phyloP scores from a whole-genome alignment of 2,329 filamentous ascomycete species.

The Botrytis pseudocinerea region DNA sequence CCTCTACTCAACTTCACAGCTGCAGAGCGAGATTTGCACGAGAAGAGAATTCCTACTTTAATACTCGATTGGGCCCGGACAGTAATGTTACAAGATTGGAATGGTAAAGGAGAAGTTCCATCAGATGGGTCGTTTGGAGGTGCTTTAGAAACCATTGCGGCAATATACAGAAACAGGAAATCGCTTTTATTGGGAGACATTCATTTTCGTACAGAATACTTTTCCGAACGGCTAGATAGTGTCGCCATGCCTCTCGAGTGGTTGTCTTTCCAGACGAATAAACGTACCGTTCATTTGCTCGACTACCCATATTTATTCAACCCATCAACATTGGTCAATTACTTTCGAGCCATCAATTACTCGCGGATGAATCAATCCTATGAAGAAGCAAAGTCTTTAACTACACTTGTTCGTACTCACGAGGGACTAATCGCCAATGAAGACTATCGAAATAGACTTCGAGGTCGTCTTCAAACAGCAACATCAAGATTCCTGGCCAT shows the following conservation, averaged over 20 bases:
- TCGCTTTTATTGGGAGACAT: slow-evolving; percentile 64
- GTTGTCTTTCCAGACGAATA: slow-evolving; percentile 61
- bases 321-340: slow-evolving; percentile 69
- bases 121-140: slow-evolving; percentile 73
- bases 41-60: slow-evolving; percentile 57
- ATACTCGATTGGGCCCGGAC: slow-evolving; percentile 72
- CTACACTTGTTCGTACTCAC: slow-evolving; percentile 55
- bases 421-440: slow-evolving; percentile 56
- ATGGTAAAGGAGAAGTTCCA: slow-evolving; percentile 69
- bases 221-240: slow-evolving; percentile 73
- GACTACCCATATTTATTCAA: slow-evolving; percentile 81
- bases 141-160: slow-evolving; percentile 70
- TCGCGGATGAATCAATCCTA: slow-evolving; percentile 79
- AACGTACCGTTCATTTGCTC: slow-evolving; percentile 70
- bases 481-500: slow-evolving; percentile 72
- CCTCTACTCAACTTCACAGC: slow-evolving; percentile 50
- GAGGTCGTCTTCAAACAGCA: slow-evolving; percentile 64
- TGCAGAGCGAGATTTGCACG: slow-evolving; percentile 55
- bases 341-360: slow-evolving; percentile 88
- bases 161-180: slow-evolving; percentile 66
- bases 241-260: slow-evolving; percentile 74
- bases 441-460: slow-evolving; percentile 61
- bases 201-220: slow-evolving; percentile 73
- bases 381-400: slow-evolving; percentile 64
- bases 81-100: slow-evolving; percentile 77